Evolutionary conservation across 768 basidiomycete genomes (phyloP), one percentile per base, ranked within the genome.

Genomic region (Boletus rex-veris): DNA sequence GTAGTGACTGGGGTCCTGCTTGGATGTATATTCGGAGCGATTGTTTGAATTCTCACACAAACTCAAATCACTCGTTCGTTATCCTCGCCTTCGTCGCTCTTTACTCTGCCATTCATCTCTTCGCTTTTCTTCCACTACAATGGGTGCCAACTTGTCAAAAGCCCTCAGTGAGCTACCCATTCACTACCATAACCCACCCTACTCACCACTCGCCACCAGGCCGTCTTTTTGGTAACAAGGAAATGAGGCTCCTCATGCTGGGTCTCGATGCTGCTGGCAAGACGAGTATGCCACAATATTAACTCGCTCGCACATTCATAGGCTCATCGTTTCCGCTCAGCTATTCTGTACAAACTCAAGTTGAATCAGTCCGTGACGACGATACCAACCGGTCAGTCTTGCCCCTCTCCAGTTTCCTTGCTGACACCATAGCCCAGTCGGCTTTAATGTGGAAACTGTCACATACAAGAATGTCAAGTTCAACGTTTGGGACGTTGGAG

Each of bases 361-460:
- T 76, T 98, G 71, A 97, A 98, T 75, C 95, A 98, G 75, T 94
- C 92, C 46, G 96, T 98, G 54, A 98, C 96, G 19, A 98, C 96
- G 19, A 98, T 98, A 67, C 96, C 96, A 55, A 98, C 96, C 54
- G 92, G 92, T 88, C 52, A 37, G 59, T 64, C 43, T 33, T 52
- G n/a, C 49, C 16, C 15, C 8, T 10, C 33, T 24, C 14, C 31
- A 9, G 33, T 26, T 33, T 30, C 24, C 31, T 15, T 38, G 47
- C 33, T 60, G 18, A 58, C 58, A 16, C 12, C 31, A 37, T 11
- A n/a, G 7, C 43, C 4, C 64, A 92, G 93, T 97, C 69, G 96
- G 96, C 21, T 98, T 98, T 83, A 98, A 98, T 66, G 96, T 98
- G 55, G 96, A 98, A 75, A 98, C 96, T 4, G 96, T 98, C 49